Conservation (phyloP, 148 eudicot species). For the Vaccinium darrowii region DNA sequence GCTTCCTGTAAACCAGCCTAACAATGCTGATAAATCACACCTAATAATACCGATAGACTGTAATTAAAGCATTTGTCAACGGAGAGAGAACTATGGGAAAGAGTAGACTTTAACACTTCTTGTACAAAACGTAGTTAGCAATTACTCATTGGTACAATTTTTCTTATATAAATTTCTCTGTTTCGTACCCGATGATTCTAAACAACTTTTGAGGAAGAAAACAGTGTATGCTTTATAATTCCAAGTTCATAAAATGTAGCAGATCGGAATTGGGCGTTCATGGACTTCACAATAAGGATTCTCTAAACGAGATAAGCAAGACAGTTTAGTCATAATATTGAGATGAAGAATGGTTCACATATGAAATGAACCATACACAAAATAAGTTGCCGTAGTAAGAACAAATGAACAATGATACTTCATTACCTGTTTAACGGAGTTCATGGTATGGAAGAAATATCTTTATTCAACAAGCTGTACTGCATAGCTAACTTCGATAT, state of each 20-base stretch:
- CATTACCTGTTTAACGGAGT: slow-evolving; percentile 73
- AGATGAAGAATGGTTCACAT: neutral
- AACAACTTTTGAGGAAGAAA: neutral
- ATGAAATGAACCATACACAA: neutral
- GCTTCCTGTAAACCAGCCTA: neutral
- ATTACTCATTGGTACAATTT: neutral
- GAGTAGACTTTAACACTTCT: neutral
- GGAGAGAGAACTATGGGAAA: neutral
- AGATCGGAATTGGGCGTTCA: neutral
- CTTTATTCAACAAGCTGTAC: slow-evolving; percentile 84
- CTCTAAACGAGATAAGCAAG: neutral
- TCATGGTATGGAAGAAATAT: slow-evolving; percentile 83
- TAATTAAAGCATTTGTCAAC: neutral
- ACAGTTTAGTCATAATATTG: neutral
- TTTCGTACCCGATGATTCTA: neutral
- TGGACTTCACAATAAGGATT: neutral
- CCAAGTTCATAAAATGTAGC: neutral
- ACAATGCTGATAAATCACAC: neutral
- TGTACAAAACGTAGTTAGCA: neutral
- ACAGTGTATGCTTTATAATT: neutral
- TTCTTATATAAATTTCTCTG: neutral
- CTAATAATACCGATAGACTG: neutral
- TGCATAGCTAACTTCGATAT: slow-evolving; percentile 89
- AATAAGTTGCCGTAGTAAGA: slow-evolving; percentile 1
- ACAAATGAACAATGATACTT: neutral